Evolutionary conservation across 768 basidiomycete species (phyloP), one percentile per base, ranked within the genome.

Genomic region (Lactifluus subvellereus): DNA sequence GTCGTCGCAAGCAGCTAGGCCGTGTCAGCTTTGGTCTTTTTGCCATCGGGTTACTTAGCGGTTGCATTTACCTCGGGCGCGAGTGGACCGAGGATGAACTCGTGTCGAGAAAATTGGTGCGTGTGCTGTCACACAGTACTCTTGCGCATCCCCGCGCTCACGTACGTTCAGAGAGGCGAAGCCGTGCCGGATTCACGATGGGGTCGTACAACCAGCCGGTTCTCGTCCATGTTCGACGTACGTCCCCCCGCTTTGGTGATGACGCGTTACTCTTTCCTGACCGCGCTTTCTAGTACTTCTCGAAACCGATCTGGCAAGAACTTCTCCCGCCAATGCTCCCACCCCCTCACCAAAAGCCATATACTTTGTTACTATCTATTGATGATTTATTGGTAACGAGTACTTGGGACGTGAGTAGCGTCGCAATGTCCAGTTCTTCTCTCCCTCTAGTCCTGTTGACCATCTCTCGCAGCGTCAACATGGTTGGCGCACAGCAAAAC

Each of bases 401-500:
- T 11, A 88, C 87, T 4, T 99, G 97, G 97, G 94, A 97, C 80
- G 95, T 97, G 71, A 73, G 94, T 86, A 22, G n/a, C 30, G 0
- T 20, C 20, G 48, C 50, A 5, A n/a, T 45, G 38, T 40, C 18
- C 32, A 0, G 6, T 30, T 57, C 33, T 4, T 11, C 32, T 40
- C 59, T 56, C 40, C 13, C 53, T 59, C 11, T 18, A 8, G 2
- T 45, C 16, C 2, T 27, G 35, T 30, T 35, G 16, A 63, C 20
- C 9, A 40, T 11, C 6, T 43, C 18, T 38, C 48, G 38, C 63
- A 97, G 94, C 85, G 95, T 59, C 84, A 91, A 76, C 81, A 91
- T 69, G 97, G 97, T 56, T 99, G 97, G 96, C 81, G 93, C 67
- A 98, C 96, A 3, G 96, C 95, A 6, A 99, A 98, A 76, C 86